Percentiles rank a stretch among this genome's conserved stretches.
Conservation (phyloP, 2,329 filamentous ascomycete genomes). For the Diaporthe sp. region DNA sequence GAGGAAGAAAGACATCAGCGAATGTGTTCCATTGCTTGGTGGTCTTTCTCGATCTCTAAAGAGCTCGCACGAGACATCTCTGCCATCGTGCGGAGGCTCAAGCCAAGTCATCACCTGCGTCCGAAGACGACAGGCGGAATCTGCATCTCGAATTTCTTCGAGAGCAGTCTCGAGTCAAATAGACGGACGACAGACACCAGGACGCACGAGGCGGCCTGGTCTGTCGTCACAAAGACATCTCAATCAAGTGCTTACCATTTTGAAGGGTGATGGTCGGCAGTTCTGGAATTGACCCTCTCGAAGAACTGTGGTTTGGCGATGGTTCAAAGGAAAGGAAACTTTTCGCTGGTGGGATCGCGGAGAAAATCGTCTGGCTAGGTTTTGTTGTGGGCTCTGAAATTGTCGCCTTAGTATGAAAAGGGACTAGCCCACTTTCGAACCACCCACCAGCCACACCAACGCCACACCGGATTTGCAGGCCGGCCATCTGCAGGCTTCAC, state of each 20-base stretch:
- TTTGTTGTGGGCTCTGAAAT: conserved; percentile 38
- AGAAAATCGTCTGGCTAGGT: conserved; percentile 32
- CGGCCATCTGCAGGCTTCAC: background rate
- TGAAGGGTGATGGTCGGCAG: conserved; percentile 65
- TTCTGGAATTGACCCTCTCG: conserved; percentile 57
- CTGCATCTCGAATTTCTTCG: conserved; percentile 53
- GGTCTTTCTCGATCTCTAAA: conserved; percentile 94
- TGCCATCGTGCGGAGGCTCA: conserved; percentile 68
- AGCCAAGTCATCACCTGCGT: conserved; percentile 75
- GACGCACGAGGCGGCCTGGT: conserved; percentile 39
- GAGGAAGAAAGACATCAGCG: conserved; percentile 99
- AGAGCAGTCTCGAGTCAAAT: conserved; percentile 44
- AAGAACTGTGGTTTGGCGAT: conserved; percentile 41
- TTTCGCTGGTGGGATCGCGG: conserved; percentile 4
- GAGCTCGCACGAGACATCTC: conserved; percentile 75
- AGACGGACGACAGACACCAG: conserved; percentile 36
- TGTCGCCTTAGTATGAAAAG: background rate
- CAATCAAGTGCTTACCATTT: conserved; percentile 72
- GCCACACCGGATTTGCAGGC: conserved; percentile 1
- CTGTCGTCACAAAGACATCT: conserved; percentile 48
- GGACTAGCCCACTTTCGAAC: background rate
- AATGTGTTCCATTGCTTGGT: conserved; percentile 80
- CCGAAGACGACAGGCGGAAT: conserved; percentile 59
- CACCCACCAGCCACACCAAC: conserved; percentile 12
- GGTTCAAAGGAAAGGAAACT: conserved; percentile 22